Evolutionary conservation across 169 alveolate species (phyloP).

Genomic region (Amoebophrya sp.): DNA sequence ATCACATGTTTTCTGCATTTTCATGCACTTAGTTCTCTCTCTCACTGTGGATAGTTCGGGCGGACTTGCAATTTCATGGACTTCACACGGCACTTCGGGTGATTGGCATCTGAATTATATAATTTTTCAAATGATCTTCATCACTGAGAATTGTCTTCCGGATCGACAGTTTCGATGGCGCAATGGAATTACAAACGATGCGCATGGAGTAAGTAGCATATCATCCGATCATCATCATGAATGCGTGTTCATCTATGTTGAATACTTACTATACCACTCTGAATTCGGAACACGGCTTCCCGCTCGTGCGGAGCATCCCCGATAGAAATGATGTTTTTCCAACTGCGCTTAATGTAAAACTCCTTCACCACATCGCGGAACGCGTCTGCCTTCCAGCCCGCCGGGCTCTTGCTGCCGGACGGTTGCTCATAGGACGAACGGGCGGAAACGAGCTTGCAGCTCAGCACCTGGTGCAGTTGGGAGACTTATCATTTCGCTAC

Average conservation of each 20-base stretch:
- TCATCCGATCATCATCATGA: too few species aligned
- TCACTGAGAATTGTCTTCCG: too few species aligned
- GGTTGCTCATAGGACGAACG: conserved; percentile 22
- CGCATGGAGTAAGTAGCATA: too few species aligned
- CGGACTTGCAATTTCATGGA: not conserved
- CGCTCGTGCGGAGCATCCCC: conserved; percentile 36
- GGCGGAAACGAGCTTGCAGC: not conserved
- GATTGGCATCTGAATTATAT: conserved; percentile 4
- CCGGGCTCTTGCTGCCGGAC: conserved; percentile 29
- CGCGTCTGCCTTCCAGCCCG: conserved; percentile 38
- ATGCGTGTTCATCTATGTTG: too few species aligned
- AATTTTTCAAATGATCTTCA: too few species aligned
- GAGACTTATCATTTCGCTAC: too few species aligned
- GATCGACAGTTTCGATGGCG: too few species aligned
- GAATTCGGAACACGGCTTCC: conserved; percentile 22
- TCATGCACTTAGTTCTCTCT: too few species aligned
- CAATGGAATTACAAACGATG: too few species aligned
- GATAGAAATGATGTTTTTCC: conserved; percentile 29
- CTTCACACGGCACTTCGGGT: not conserved
- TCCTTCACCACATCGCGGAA: conserved; percentile 28
- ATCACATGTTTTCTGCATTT: too few species aligned
- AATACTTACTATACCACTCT: too few species aligned
- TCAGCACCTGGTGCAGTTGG: not conserved
- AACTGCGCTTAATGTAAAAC: not conserved
- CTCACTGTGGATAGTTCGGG: too few species aligned